These are phyloP conservation scores for Chloranthus sessilifolius DNA, from an alignment of 164 flowering plant species.

Conservation along the genomic window DNA sequence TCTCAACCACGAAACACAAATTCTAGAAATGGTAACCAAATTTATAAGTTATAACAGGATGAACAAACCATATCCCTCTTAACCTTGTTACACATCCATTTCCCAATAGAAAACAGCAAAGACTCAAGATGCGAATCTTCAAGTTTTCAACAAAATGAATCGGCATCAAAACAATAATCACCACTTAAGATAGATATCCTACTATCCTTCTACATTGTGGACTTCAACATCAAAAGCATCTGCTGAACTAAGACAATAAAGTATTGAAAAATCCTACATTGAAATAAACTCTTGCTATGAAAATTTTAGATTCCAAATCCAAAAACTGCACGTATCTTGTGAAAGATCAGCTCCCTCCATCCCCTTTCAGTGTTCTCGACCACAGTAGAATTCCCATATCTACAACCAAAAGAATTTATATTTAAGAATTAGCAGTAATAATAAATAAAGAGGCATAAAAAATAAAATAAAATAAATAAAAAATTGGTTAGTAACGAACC, in stretches of 20 bases:
- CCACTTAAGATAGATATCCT: too few relatives aligned
- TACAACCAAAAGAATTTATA: conserved; percentile 19
- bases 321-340: conserved; percentile 76
- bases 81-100: too few relatives aligned
- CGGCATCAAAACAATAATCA: not conserved
- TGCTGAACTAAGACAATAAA: not conserved
- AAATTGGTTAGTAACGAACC: conserved; percentile 37
- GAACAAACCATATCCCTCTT: too few relatives aligned
- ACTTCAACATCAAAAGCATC: too few relatives aligned
- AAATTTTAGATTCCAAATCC: conserved; percentile 59
- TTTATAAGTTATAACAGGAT: too few relatives aligned
- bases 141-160: conserved; percentile 3
- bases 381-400: conserved; percentile 89
- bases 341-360: conserved; percentile 85
- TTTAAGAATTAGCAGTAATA: not conserved
- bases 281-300: not conserved
- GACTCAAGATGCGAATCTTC: not conserved
- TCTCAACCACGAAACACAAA: too few relatives aligned
- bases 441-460: not conserved
- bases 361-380: conserved; percentile 94
- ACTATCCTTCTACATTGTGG: too few relatives aligned
- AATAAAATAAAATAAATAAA: not conserved
- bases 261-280: not conserved
- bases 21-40: too few relatives aligned
- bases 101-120: too few relatives aligned